Conservation (phyloP, 768 basidiomycete species). For the Mrakia gelida region DNA sequence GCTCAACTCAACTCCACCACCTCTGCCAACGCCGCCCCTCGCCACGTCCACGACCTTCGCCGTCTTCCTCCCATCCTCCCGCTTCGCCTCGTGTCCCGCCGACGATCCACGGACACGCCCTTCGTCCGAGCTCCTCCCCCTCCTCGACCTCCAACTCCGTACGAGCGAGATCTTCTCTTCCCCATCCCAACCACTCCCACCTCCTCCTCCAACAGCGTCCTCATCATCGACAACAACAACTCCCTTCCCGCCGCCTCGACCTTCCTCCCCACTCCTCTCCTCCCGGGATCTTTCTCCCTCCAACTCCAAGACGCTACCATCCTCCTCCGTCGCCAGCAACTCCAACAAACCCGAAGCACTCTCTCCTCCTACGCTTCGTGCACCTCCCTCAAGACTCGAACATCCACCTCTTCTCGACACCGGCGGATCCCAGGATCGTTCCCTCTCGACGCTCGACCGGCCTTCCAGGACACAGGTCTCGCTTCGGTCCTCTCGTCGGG, state of each 20-base stretch:
- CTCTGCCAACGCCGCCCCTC: background rate
- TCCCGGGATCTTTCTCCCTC: background rate
- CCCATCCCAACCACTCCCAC: background rate
- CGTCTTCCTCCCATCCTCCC: background rate
- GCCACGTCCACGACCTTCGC: background rate
- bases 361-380: background rate
- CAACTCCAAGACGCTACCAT: background rate
- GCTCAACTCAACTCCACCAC: too few species aligned
- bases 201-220: background rate
- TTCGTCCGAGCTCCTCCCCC: background rate
- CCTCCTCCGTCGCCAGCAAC: background rate
- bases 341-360: background rate
- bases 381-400: background rate
- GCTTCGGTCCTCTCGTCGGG: background rate
- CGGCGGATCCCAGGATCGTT: background rate
- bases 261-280: background rate
- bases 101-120: background rate
- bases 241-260: background rate
- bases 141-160: background rate
- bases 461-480: background rate
- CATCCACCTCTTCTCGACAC: background rate
- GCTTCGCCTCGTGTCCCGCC: too few species aligned
- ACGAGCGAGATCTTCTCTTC: background rate
- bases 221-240: background rate
- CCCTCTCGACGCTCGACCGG: background rate